phyloP scores from a whole-genome alignment of 78 protist species.

The Polysphondylium violaceum region DNA sequence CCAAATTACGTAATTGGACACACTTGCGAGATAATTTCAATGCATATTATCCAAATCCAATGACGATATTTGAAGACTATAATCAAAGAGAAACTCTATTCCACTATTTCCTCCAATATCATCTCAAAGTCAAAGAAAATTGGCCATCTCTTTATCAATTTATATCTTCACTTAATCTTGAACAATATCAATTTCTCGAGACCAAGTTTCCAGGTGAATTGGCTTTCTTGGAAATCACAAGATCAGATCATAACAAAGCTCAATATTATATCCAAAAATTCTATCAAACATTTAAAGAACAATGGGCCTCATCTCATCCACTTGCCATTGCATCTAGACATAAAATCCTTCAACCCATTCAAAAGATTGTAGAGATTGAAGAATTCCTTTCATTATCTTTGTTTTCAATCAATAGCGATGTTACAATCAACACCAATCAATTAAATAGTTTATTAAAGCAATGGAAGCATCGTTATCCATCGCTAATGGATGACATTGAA shows the following conservation, averaged over 20 bases:
- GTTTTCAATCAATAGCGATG: neutral
- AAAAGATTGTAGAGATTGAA: conserved; percentile 77
- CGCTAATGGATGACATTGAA: conserved; percentile 49
- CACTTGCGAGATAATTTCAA: conserved; percentile 52
- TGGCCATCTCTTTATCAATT: conserved; percentile 79
- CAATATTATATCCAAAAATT: conserved; percentile 41
- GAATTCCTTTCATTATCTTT: conserved; percentile 60
- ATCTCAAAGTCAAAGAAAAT: conserved; percentile 75
- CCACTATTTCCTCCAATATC: conserved; percentile 29
- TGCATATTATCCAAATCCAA: conserved; percentile 11
- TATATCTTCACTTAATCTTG: conserved; percentile 13
- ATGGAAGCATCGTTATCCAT: conserved; percentile 76
- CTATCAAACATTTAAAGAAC: conserved; percentile 54
- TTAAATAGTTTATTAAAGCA: conserved; percentile 27
- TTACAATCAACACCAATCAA: neutral
- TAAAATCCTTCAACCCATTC: conserved; percentile 71
- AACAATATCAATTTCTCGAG: conserved; percentile 45
- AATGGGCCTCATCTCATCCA: conserved; percentile 82
- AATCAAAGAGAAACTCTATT: neutral
- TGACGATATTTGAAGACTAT: conserved; percentile 15
- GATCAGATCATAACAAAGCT: conserved; percentile 55
- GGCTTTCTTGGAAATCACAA: conserved; percentile 63
- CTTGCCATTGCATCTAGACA: conserved; percentile 50
- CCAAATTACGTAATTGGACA: conserved; percentile 35
- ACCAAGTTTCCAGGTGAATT: conserved; percentile 78